Conservation (phyloP, 805 yeast species). For the Grigorovia yakushimaensis region DNA sequence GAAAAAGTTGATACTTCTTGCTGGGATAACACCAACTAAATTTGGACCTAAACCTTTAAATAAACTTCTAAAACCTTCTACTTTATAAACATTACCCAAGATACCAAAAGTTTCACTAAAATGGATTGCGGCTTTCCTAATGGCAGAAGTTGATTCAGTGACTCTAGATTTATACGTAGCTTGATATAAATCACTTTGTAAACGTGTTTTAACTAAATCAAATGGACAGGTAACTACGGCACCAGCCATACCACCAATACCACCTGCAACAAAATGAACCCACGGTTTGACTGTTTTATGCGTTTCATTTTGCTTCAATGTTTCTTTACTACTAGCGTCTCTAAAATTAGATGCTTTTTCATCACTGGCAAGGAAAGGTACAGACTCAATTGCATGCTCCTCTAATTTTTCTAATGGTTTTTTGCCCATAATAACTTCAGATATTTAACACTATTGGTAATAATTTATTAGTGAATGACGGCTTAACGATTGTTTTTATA, state of each 20-base stretch:
- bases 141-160: slow-evolving; percentile 2
- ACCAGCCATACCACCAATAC: slow-evolving; percentile 96
- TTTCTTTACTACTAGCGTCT: slow-evolving; percentile 6
- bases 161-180: slow-evolving; percentile 35
- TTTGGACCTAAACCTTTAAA: slow-evolving; percentile 96
- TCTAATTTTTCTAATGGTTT: slow-evolving; percentile 29
- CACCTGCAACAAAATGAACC: slow-evolving; percentile 89
- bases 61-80: slow-evolving; percentile 78
- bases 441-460: not conserved
- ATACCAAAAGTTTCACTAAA: slow-evolving; percentile 75
- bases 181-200: slow-evolving; percentile 80
- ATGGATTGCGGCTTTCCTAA: slow-evolving; percentile 43
- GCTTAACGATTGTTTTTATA: not conserved
- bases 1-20: slow-evolving; percentile 91
- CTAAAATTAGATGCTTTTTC: slow-evolving; percentile 53
- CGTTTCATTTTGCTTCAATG: slow-evolving; percentile 2
- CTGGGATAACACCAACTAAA: slow-evolving; percentile 95
- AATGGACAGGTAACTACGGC: slow-evolving; percentile 90
- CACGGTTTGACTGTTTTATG: slow-evolving; percentile 34
- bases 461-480: not conserved
- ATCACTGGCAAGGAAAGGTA: slow-evolving; percentile 58
- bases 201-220: slow-evolving; percentile 90
- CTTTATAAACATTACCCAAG: slow-evolving; percentile 51
- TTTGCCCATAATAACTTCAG: slow-evolving; percentile 14
- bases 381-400: slow-evolving; percentile 48